A percentile compares a stretch with the other conserved stretches of the same genome.
phyloP scores from a whole-genome alignment of 441 rosid species.

The Corymbia calophylla region DNA sequence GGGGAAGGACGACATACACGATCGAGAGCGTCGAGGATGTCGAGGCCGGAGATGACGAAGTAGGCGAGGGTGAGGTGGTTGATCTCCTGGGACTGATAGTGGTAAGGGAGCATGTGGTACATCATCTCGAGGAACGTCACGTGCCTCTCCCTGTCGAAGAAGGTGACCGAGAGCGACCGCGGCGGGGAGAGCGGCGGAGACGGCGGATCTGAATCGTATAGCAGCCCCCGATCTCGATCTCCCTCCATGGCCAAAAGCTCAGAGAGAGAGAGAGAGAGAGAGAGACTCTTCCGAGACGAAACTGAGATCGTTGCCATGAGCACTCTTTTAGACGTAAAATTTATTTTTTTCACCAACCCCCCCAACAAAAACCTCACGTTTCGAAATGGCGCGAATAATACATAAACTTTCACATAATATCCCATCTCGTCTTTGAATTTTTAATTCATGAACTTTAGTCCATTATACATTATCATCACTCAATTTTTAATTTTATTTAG shows the following conservation, averaged over 20 bases:
- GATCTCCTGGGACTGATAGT: conserved; percentile 85
- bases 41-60: conserved; percentile 83
- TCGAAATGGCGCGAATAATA: not conserved
- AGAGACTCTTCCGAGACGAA: not conserved
- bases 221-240: not conserved
- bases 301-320: not conserved
- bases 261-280: not conserved
- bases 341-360: not conserved
- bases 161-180: not conserved
- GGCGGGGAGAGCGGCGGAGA: conserved; percentile 4
- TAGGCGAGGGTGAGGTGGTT: conserved; percentile 83
- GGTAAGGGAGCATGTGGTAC: conserved; percentile 61
- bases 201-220: not conserved
- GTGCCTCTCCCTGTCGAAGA: conserved; percentile 60
- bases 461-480: too few relatives aligned
- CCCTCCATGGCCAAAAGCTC: not conserved
- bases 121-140: conserved; percentile 63
- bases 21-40: conserved; percentile 57
- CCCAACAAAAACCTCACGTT: too few relatives aligned
- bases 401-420: too few relatives aligned
- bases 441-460: too few relatives aligned
- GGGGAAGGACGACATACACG: conserved; percentile 22
- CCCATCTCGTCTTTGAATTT: too few relatives aligned
- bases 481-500: too few relatives aligned
- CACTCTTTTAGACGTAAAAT: not conserved